phyloP scores from a whole-genome alignment of 2,329 filamentous ascomycete genomes.

The Alternaria triticimaculans region DNA sequence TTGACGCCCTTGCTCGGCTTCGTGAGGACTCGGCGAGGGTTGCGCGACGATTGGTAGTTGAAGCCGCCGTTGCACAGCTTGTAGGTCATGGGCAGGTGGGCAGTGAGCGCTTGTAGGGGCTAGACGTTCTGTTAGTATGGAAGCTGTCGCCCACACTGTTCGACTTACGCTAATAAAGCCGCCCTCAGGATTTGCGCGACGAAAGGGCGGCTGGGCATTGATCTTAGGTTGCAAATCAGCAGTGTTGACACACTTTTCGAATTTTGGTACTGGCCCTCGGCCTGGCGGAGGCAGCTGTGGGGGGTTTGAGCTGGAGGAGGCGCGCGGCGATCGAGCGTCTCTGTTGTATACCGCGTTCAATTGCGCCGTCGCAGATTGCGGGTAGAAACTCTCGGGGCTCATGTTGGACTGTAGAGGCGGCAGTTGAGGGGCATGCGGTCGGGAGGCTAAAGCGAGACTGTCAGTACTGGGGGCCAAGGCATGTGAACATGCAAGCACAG shows the following conservation, averaged over 20 bases:
- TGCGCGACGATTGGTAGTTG: conserved; percentile 98
- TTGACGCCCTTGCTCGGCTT: conserved; percentile 98
- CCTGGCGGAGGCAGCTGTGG: conserved; percentile 54
- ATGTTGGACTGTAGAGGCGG: conserved; percentile 77
- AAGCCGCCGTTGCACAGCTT: conserved; percentile 97
- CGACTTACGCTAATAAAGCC: conserved; percentile 91
- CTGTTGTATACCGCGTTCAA: conserved; percentile 71
- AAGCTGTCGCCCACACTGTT: neutral
- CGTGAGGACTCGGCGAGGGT: conserved; percentile 91
- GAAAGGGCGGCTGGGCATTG: conserved; percentile 86
- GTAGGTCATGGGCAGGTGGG: conserved; percentile 92
- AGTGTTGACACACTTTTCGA: conserved; percentile 76
- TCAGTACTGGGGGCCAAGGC: conserved; percentile 29
- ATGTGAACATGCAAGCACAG: conserved; percentile 3
- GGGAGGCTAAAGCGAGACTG: conserved; percentile 43
- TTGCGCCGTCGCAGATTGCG: conserved; percentile 71
- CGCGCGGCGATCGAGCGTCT: conserved; percentile 59
- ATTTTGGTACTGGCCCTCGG: conserved; percentile 82
- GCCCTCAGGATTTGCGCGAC: conserved; percentile 93
- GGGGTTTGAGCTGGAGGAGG: conserved; percentile 52
- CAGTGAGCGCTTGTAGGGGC: conserved; percentile 94
- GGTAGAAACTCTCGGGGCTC: conserved; percentile 72
- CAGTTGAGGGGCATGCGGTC: conserved; percentile 70
- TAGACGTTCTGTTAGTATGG: conserved; percentile 49
- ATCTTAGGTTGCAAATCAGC: conserved; percentile 81